A percentile compares a stretch with the other conserved stretches of the same genome.
phyloP scores from a whole-genome alignment of 352 stramenopile species.

The Phytophthora pisi region DNA sequence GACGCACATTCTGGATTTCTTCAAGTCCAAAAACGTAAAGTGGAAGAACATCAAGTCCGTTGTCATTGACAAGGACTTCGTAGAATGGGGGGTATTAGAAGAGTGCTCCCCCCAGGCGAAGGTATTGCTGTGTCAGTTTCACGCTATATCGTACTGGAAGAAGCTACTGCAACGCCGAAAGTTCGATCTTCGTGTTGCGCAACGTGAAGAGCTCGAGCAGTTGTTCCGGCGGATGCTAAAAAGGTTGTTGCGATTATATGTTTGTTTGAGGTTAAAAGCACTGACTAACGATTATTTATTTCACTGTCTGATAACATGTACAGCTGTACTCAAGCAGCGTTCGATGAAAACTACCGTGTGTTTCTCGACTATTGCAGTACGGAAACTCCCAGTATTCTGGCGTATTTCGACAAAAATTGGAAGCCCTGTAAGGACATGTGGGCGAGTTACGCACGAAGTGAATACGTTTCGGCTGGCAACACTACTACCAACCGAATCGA shows the following conservation, averaged over 20 bases:
- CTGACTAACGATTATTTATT: no score
- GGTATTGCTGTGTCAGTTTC: background rate
- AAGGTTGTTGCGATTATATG: no score
- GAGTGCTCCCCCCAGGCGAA: background rate
- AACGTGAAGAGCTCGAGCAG: background rate
- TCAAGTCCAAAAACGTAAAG: background rate
- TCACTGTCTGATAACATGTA: background rate
- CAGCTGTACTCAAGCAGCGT: background rate
- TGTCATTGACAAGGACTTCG: background rate
- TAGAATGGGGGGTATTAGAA: background rate
- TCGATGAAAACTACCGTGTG: background rate
- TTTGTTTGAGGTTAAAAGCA: no score
- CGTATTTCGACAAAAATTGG: background rate
- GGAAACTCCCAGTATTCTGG: background rate
- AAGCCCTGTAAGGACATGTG: background rate
- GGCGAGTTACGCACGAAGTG: background rate
- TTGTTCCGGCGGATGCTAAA: no score
- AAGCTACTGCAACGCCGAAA: background rate
- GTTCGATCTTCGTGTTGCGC: background rate
- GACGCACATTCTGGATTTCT: background rate
- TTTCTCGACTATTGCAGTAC: background rate
- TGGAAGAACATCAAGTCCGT: background rate
- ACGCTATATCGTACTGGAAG: background rate
- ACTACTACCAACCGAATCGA: background rate
- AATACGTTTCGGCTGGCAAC: background rate